These are phyloP conservation scores for Grammothele lineata DNA, from an alignment of 768 basidiomycete species.

Conservation along the genomic window DNA sequence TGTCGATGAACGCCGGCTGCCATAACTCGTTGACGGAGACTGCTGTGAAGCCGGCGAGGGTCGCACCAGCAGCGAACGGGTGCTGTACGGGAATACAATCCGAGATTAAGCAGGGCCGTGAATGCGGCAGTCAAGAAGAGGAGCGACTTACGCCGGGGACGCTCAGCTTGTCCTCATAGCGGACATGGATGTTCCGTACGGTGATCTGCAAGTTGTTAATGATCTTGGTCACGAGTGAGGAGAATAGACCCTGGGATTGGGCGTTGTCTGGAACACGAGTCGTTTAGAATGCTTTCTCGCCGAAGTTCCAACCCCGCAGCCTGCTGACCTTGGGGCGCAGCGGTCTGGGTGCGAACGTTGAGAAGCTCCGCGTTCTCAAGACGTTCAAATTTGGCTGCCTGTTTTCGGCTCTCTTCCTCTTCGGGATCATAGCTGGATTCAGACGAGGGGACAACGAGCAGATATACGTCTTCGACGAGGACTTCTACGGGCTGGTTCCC, in stretches of 20 bases:
- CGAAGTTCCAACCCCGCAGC: no score
- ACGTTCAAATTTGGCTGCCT: slow-evolving; percentile 85
- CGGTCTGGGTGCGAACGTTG: slow-evolving; percentile 59
- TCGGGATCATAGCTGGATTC: slow-evolving; percentile 65
- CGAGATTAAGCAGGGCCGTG: no score
- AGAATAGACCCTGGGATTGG: slow-evolving; percentile 82
- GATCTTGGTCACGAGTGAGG: slow-evolving; percentile 82
- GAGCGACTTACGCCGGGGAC: slow-evolving; percentile 74
- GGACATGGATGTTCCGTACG: slow-evolving; percentile 91
- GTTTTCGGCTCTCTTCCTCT: slow-evolving; percentile 80
- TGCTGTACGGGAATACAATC: slow-evolving; percentile 47
- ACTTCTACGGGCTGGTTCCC: slow-evolving; percentile 90
- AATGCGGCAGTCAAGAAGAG: neutral
- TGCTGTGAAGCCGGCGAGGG: slow-evolving; percentile 82
- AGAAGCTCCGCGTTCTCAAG: slow-evolving; percentile 84
- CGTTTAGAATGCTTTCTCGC: neutral
- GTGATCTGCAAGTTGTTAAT: slow-evolving; percentile 96
- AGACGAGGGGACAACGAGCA: slow-evolving; percentile 83
- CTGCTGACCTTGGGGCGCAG: slow-evolving; percentile 41
- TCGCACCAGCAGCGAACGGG: slow-evolving; percentile 90
- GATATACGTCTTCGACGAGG: slow-evolving; percentile 88
- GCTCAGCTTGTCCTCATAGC: slow-evolving; percentile 93
- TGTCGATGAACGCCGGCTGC: slow-evolving; percentile 90
- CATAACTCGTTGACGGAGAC: slow-evolving; percentile 86
- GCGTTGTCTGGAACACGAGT: slow-evolving; percentile 38